phyloP scores from a whole-genome alignment of 495 filamentous ascomycete species.

The Stereocaulon alpinum region DNA sequence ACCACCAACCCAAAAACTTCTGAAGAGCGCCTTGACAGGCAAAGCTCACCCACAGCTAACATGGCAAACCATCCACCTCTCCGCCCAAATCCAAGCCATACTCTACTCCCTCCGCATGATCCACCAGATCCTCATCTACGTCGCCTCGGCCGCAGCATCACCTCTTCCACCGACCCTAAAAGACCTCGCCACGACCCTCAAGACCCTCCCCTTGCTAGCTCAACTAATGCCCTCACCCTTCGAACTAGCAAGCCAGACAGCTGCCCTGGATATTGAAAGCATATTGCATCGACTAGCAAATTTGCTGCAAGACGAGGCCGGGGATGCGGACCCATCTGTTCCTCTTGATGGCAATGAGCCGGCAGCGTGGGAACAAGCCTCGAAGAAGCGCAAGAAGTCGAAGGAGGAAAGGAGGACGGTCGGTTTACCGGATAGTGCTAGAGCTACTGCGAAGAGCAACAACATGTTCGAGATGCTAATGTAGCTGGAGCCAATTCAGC shows the following conservation, averaged over 20 bases:
- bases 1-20: not conserved
- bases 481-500: not conserved
- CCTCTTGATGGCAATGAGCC: not conserved
- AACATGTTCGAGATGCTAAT: not conserved
- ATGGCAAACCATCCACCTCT: slow-evolving; percentile 56
- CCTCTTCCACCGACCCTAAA: not conserved
- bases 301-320: not conserved
- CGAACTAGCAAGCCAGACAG: not conserved
- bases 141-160: not conserved
- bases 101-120: slow-evolving; percentile 59
- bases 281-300: not conserved
- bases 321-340: too few relatives aligned
- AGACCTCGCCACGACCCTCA: not conserved
- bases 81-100: slow-evolving; percentile 51
- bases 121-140: slow-evolving; percentile 38
- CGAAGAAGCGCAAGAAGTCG: not conserved
- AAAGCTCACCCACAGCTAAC: slow-evolving; percentile 22
- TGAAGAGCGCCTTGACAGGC: slow-evolving; percentile 17
- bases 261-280: not conserved
- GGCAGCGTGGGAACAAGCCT: accelerated
- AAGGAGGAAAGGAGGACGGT: not conserved
- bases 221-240: not conserved
- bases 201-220: not conserved
- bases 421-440: not conserved
- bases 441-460: too few relatives aligned